Base-by-base conservation (phyloP, 768 basidiomycete species). In the Lepiota subincarnata region DNA sequence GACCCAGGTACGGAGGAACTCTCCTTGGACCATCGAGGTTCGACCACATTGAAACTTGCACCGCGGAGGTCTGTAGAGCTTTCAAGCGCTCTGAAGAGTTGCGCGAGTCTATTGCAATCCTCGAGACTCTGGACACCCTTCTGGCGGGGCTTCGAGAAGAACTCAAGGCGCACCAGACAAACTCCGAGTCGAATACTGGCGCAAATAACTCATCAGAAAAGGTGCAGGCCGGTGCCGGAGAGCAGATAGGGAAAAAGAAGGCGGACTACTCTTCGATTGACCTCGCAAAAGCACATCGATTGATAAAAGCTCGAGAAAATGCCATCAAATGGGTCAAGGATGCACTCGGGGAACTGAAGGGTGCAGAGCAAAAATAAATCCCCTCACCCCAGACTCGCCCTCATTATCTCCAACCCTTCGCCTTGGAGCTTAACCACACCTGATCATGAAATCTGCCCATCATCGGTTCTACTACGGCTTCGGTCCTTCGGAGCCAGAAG, bases 1-100 rank as follows among this genome's bases (percentile, higher is more conserved):
- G 31, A 4, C n/a, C n/a, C 58, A 90, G 89, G 87, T 91, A 83
- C 60, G 90, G 89, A 0, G 90, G 91, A n/a, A 82, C 77, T 6
- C 70, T 91, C 72, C 73, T 93, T 3, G 91, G 91, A 2, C 86
- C 89, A 4, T 77, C 72, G 55, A 72, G 91, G 31, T 93, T 92
- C 65, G 66, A 76, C 2, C 91, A 93, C 60, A 86, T 92, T 59
- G 84, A 89, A 65, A 81, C 77, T 1, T 91, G 89, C 63, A 72
- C 89, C 4, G 64, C 75, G 13, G 88, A 93, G 64, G 89, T 87
- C 12, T 91, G 88, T 64, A 79, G 76, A 13, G 70, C 70, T 31
- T 90, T 87, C 73, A 83, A 79, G 55, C 75, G 77, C 43, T 69
- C 77, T 49, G 87, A 91, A 55, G 87, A 89, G 57, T 71, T 89